Evolutionary conservation across 441 rosid genomes (phyloP).

Genomic region (Populus hybrid): DNA sequence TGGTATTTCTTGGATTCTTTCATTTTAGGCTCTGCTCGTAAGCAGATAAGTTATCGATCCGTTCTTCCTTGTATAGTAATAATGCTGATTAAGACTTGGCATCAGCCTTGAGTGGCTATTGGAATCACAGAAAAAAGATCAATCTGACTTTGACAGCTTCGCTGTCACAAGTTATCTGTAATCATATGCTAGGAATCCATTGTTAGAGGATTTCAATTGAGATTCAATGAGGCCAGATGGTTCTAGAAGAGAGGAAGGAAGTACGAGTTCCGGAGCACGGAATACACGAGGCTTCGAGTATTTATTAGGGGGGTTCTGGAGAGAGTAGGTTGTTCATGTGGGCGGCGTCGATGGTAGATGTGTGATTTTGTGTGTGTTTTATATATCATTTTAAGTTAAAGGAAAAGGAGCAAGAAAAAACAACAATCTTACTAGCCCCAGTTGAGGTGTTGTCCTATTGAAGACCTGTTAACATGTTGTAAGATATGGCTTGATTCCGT

Average conservation of each 20-base stretch:
- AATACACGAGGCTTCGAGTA: not conserved
- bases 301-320: not conserved
- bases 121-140: not conserved
- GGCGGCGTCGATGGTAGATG: conserved; percentile 20
- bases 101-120: conserved; percentile 9
- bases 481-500: not conserved
- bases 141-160: conserved; percentile 30
- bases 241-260: conserved; percentile 16
- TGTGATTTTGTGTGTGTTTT: not conserved
- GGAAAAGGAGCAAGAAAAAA: not conserved
- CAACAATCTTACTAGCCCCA: not conserved
- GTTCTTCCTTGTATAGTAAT: not conserved
- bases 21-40: not conserved
- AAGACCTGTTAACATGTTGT: not conserved
- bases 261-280: not conserved
- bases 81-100: conserved; percentile 28
- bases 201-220: conserved; percentile 6
- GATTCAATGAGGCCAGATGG: conserved; percentile 27
- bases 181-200: conserved; percentile 14
- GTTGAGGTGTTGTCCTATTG: not conserved
- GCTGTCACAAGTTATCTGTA: conserved; percentile 16
- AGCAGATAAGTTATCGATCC: not conserved
- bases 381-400: not conserved
- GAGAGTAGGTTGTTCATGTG: conserved; percentile 36
- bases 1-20: not conserved